Conservation (phyloP, 2,329 filamentous ascomycete species). For the Colletotrichum endophyticum region DNA sequence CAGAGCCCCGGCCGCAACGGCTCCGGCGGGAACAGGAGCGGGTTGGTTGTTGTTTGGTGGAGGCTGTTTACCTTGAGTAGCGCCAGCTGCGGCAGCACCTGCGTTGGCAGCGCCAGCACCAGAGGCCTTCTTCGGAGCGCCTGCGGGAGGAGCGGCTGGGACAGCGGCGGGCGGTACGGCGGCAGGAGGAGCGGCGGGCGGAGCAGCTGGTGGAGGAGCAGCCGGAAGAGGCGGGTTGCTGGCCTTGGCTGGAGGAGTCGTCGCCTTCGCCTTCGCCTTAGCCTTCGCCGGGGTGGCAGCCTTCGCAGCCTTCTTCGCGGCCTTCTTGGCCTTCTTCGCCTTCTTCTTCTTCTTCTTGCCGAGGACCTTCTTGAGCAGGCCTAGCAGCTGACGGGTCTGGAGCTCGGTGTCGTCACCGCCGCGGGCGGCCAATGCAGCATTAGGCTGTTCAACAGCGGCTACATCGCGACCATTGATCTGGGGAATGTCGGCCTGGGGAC, state of each 20-base stretch:
- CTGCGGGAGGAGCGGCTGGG: background rate
- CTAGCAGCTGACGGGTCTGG: background rate
- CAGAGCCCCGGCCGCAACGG: background rate
- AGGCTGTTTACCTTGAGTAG: slow-evolving; percentile 2
- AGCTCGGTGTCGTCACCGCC: background rate
- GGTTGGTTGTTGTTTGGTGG: background rate
- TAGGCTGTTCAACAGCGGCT: slow-evolving; percentile 2
- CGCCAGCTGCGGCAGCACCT: background rate
- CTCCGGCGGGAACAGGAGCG: background rate
- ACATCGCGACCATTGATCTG: background rate
- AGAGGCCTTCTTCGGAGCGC: background rate
- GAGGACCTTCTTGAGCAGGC: background rate
- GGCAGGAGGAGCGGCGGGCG: background rate
- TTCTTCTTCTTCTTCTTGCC: slow-evolving; percentile 3
- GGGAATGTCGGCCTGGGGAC: background rate
- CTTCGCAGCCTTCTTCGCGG: background rate
- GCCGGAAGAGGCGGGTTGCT: background rate
- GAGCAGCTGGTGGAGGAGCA: background rate
- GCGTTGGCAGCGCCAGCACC: background rate
- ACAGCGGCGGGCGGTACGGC: background rate
- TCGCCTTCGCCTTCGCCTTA: background rate
- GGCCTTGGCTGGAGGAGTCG: background rate
- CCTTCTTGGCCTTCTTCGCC: background rate
- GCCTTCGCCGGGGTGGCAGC: background rate
- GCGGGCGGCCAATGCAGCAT: background rate